Percentiles rank a stretch among this genome's conserved stretches.
phyloP scores from a whole-genome alignment of 805 yeast genomes.

The Candida morakotiae region DNA sequence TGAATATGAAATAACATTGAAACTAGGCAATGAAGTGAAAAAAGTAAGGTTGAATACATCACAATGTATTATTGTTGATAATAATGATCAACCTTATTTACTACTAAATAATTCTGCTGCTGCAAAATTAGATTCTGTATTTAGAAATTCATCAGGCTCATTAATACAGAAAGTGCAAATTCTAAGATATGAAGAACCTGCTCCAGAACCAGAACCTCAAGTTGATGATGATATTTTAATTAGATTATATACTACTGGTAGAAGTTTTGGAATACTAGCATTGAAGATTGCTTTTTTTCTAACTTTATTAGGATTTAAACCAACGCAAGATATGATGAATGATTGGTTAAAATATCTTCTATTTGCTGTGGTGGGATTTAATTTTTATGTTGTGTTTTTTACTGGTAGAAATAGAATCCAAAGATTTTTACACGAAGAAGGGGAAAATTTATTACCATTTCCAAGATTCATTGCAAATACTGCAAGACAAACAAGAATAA shows the following conservation, averaged over 20 bases:
- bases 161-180: conserved; percentile 24
- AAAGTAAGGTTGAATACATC: conserved; percentile 27
- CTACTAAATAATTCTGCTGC: conserved; percentile 35
- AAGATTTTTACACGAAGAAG: conserved; percentile 1
- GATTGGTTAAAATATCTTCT: conserved; percentile 6
- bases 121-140: conserved; percentile 19
- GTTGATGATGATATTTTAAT: conserved; percentile 3
- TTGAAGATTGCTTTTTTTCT: conserved; percentile 7
- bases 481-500: neutral
- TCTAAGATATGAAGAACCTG: conserved; percentile 9
- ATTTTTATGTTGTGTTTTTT: conserved; percentile 6
- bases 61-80: conserved; percentile 40
- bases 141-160: conserved; percentile 12
- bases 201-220: neutral
- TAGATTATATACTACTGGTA: conserved; percentile 4
- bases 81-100: conserved; percentile 31
- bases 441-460: neutral
- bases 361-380: neutral
- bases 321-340: conserved; percentile 3
- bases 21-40: conserved; percentile 11
- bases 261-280: conserved; percentile 4
- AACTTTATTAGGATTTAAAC: conserved; percentile 6
- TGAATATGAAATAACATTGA: conserved; percentile 21
- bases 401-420: conserved; percentile 8
- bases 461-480: conserved; percentile 1